Conservation (phyloP, 768 basidiomycete species). For the Agaricus subrufescens region DNA sequence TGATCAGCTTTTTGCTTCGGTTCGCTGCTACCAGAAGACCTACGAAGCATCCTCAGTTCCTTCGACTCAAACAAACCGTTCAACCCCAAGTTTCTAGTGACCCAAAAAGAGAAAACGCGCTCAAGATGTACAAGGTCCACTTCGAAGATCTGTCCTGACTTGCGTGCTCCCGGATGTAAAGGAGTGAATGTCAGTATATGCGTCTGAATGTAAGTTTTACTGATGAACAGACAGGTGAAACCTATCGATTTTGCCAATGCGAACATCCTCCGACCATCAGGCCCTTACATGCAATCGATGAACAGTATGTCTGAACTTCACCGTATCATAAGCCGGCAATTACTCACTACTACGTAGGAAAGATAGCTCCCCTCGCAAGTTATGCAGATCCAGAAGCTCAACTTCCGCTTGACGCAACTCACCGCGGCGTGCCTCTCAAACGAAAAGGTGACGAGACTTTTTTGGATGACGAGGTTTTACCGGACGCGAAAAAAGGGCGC, state of each 20-base stretch:
- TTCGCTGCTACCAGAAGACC: constrained; percentile 23
- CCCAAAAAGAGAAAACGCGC: background rate
- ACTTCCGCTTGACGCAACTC: background rate
- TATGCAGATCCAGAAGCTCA: background rate
- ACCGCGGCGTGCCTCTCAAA: background rate
- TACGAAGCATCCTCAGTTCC: constrained; percentile 12
- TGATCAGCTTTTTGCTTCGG: constrained; percentile 32
- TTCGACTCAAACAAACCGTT: background rate
- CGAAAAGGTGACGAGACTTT: background rate
- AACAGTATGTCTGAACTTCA: background rate
- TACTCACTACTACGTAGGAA: no score
- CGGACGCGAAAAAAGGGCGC: background rate
- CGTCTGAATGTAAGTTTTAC: background rate
- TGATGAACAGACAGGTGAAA: background rate
- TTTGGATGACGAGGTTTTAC: background rate
- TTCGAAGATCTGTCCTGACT: constrained; percentile 20
- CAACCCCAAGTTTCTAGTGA: background rate
- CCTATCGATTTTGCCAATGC: background rate
- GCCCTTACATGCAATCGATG: background rate
- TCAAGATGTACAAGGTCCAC: constrained; percentile 26
- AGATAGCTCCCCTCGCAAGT: background rate
- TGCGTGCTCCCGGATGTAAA: background rate
- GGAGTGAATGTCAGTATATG: background rate
- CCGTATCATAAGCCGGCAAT: background rate
- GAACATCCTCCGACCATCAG: background rate